A percentile compares a stretch with the other conserved stretches of the same genome.
Conservation (phyloP, 768 basidiomycete genomes). For the Leccinum sublutescens region DNA sequence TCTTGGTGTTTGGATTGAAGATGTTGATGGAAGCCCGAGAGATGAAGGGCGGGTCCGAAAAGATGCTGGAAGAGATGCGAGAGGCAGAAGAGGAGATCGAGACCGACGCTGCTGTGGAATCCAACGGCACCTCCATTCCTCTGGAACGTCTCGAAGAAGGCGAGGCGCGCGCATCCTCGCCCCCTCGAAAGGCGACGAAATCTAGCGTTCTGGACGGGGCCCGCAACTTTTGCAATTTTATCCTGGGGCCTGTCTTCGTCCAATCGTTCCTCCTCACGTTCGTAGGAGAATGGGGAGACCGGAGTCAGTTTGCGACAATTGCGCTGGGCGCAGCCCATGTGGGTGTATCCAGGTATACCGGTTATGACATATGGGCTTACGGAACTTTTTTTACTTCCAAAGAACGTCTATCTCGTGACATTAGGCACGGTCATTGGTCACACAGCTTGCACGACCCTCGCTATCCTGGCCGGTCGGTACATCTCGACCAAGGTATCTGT, state of each 20-base stretch:
- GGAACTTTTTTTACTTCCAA: neutral
- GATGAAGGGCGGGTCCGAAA: slow-evolving; percentile 77
- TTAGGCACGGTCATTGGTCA: slow-evolving; percentile 90
- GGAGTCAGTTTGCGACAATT: slow-evolving; percentile 96
- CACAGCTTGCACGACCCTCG: slow-evolving; percentile 79
- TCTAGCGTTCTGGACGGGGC: slow-evolving; percentile 53
- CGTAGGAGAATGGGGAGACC: slow-evolving; percentile 98
- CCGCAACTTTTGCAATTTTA: slow-evolving; percentile 77
- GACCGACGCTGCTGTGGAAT: slow-evolving; percentile 58
- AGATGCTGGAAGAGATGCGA: slow-evolving; percentile 91
- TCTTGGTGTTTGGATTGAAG: slow-evolving; percentile 85
- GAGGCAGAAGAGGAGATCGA: slow-evolving; percentile 97
- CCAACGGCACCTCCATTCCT: slow-evolving; percentile 49
- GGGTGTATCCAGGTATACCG: slow-evolving; percentile 25
- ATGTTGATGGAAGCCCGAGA: slow-evolving; percentile 83
- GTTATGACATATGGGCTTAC: slow-evolving; percentile 6
- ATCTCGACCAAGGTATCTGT: slow-evolving; percentile 93
- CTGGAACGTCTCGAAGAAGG: slow-evolving; percentile 81
- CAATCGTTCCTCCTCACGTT: slow-evolving; percentile 95
- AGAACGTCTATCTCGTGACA: slow-evolving; percentile 93
- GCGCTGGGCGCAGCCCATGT: slow-evolving; percentile 95
- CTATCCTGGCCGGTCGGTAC: slow-evolving; percentile 91
- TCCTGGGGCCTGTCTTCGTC: slow-evolving; percentile 91
- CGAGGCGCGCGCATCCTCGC: slow-evolving; percentile 20
- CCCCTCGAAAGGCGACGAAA: slow-evolving; percentile 17